Evolutionary conservation across 148 eudicot species (phyloP).

Genomic region (Nyssa sinensis): DNA sequence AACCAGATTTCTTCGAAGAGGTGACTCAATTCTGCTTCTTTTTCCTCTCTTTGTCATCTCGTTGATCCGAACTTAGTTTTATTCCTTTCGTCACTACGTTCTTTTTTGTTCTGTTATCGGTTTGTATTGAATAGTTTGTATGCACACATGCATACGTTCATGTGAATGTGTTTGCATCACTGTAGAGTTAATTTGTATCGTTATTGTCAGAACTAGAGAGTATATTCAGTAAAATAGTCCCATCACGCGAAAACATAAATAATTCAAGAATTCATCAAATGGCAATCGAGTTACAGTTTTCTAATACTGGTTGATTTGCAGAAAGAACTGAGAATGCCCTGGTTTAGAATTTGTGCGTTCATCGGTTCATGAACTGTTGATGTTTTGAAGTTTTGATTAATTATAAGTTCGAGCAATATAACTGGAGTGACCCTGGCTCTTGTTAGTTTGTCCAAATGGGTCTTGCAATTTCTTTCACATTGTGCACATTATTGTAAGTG

Average conservation of each 20-base stretch:
- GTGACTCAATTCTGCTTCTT: constrained; percentile 9
- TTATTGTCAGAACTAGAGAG: background rate
- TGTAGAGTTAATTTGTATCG: background rate
- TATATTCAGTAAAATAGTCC: no score
- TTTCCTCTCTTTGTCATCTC: background rate
- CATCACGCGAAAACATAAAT: background rate
- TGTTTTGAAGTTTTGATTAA: background rate
- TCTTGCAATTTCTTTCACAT: no score
- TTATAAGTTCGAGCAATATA: background rate
- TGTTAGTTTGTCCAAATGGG: no score
- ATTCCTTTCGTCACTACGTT: background rate
- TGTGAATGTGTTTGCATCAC: background rate
- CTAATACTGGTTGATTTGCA: background rate
- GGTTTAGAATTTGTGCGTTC: background rate
- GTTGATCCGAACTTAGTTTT: background rate
- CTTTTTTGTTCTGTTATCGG: no score
- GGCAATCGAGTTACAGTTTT: no score
- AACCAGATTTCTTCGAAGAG: constrained; percentile 18
- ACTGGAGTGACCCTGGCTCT: background rate
- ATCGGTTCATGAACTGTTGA: background rate
- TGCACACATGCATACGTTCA: no score
- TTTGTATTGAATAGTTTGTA: background rate
- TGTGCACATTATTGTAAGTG: no score
- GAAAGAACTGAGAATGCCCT: background rate
- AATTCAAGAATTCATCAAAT: background rate